Percentiles rank a stretch among this genome's conserved stretches.
Conservation (phyloP, 2,329 filamentous ascomycete genomes). For the Microcera coccophila region DNA sequence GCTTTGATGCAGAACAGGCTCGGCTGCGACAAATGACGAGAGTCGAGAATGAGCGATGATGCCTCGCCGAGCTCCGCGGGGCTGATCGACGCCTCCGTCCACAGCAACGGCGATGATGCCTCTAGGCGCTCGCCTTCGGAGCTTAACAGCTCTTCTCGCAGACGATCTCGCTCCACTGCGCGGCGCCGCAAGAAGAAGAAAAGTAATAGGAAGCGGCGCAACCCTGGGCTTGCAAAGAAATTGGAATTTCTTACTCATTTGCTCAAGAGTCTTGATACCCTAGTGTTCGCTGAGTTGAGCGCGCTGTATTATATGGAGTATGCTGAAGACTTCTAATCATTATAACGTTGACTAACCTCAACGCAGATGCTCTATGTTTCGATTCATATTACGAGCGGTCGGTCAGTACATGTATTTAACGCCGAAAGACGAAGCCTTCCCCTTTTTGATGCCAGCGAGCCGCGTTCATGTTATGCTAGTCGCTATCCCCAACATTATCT, state of each 20-base stretch:
- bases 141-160: conserved; percentile 9
- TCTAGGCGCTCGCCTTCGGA: conserved; percentile 15
- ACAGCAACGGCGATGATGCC: conserved; percentile 16
- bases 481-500: conserved; percentile 55
- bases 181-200: conserved; percentile 34
- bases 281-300: conserved; percentile 62
- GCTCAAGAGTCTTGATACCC: conserved; percentile 57
- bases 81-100: conserved; percentile 24
- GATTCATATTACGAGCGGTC: conserved; percentile 55
- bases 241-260: conserved; percentile 58
- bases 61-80: conserved; percentile 40
- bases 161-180: conserved; percentile 15
- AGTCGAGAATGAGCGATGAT: conserved; percentile 51
- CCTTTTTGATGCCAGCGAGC: conserved; percentile 53
- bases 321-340: conserved; percentile 20
- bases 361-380: conserved; percentile 60
- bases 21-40: conserved; percentile 32
- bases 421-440: conserved; percentile 55
- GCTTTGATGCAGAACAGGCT: conserved; percentile 31
- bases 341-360: conserved; percentile 12
- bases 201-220: conserved; percentile 35
- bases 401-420: conserved; percentile 62
- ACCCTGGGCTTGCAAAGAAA: conserved; percentile 51
- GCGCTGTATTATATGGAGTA: conserved; percentile 69
- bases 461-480: conserved; percentile 56